Evolutionary conservation across 176 grass and related monocot genomes (phyloP).

Genomic region (Alloteropsis semialata): DNA sequence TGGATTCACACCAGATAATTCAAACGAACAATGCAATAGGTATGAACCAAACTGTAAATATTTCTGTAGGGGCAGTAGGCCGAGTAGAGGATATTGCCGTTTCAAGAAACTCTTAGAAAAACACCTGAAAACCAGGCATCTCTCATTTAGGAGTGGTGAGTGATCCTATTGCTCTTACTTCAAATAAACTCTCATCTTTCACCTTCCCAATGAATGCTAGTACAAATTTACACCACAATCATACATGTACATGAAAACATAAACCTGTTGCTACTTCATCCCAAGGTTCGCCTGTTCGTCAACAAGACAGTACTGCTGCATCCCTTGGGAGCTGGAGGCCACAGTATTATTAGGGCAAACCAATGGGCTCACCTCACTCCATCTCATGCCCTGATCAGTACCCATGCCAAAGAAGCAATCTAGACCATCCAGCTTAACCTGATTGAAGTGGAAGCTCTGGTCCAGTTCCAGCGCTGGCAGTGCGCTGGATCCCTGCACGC

Average conservation of each 20-base stretch:
- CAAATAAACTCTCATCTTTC: conserved; percentile 40
- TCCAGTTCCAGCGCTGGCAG: conserved; percentile 56
- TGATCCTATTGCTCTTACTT: conserved; percentile 26
- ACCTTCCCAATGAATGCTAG: conserved; percentile 52
- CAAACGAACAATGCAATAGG: background rate
- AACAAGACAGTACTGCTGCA: conserved; percentile 49
- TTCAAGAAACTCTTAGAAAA: conserved; percentile 24
- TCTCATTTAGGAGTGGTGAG: conserved; percentile 34
- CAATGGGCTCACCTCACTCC: conserved; percentile 58
- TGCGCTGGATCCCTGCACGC: conserved; percentile 4
- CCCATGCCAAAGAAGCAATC: conserved; percentile 53
- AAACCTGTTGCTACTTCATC: conserved; percentile 42
- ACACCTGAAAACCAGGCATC: conserved; percentile 40
- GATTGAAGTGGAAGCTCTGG: conserved; percentile 68
- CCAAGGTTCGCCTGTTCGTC: conserved; percentile 55
- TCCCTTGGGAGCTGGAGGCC: conserved; percentile 53
- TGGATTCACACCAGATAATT: conserved; percentile 11
- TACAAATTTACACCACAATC: conserved; percentile 64
- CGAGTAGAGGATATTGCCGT: conserved; percentile 22
- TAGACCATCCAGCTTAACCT: conserved; percentile 69
- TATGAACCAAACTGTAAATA: conserved; percentile 21
- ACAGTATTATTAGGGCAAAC: conserved; percentile 47
- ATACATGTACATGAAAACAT: conserved; percentile 62
- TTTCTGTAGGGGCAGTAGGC: conserved; percentile 26
- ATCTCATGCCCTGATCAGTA: conserved; percentile 44